phyloP scores from a whole-genome alignment of 164 flowering plant genomes.

The Vitis rotundifolia region DNA sequence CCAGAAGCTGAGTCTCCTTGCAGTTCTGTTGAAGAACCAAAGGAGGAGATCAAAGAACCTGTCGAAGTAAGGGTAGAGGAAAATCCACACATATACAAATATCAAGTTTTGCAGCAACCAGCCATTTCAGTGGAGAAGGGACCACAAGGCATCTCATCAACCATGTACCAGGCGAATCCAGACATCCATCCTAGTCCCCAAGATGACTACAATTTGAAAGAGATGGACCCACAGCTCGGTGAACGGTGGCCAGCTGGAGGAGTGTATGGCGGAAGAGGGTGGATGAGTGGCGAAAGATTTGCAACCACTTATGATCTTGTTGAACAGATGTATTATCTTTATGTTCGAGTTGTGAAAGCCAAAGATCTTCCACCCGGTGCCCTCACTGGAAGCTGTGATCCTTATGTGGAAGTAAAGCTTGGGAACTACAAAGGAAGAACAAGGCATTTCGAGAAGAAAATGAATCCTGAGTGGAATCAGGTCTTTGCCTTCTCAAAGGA shows the following conservation, averaged over 20 bases:
- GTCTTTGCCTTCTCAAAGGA: conserved; percentile 50
- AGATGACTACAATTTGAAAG: conserved; percentile 38
- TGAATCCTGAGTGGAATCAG: conserved; percentile 49
- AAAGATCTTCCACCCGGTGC: conserved; percentile 37
- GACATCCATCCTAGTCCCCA: conserved; percentile 13
- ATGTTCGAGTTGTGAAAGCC: conserved; percentile 48
- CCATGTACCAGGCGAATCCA: conserved; percentile 30
- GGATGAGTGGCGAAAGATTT: conserved; percentile 27
- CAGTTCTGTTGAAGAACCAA: conserved; percentile 4
- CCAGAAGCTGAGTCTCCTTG: conserved; percentile 2
- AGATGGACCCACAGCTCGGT: conserved; percentile 39
- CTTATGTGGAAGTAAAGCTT: conserved; percentile 46
- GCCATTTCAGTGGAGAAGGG: conserved; percentile 6
- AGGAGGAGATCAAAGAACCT: conserved; percentile 14
- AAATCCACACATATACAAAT: conserved; percentile 15
- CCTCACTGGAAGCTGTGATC: conserved; percentile 39
- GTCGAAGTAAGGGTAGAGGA: conserved; percentile 7
- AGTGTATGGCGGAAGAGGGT: conserved; percentile 32
- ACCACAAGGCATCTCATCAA: conserved; percentile 9
- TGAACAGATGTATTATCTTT: conserved; percentile 41
- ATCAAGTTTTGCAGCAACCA: conserved; percentile 18
- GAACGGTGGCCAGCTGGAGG: conserved; percentile 43
- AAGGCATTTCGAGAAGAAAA: conserved; percentile 40
- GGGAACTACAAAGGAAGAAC: conserved; percentile 53
- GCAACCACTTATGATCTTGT: conserved; percentile 48